phyloP scores from a whole-genome alignment of 2,329 filamentous ascomycete genomes.

The Botrytis fabae region DNA sequence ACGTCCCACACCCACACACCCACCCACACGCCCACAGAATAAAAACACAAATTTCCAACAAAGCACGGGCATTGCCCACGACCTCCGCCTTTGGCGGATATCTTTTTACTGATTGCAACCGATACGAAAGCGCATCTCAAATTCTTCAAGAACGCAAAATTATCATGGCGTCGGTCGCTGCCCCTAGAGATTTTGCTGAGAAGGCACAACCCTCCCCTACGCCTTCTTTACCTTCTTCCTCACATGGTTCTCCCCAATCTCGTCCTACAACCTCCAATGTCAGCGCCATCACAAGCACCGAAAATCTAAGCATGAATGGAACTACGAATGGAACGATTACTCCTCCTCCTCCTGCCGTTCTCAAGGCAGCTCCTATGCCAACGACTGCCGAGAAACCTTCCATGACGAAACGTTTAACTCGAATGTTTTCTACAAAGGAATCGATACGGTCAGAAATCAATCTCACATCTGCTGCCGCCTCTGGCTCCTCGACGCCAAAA shows the following conservation, averaged over 20 bases:
- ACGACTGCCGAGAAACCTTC: conserved; percentile 52
- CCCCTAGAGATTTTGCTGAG: conserved; percentile 32
- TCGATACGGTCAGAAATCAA: conserved; percentile 37
- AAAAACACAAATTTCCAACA: conserved; percentile 22
- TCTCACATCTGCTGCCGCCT: conserved; percentile 33
- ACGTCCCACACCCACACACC: conserved; percentile 1
- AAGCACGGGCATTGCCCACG: conserved; percentile 34
- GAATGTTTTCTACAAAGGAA: conserved; percentile 65
- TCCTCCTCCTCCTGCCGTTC: conserved; percentile 37
- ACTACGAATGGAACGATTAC: conserved; percentile 36
- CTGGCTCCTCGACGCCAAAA: conserved; percentile 42
- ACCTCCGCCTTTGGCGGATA: conserved; percentile 31
- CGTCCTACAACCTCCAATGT: conserved; percentile 32
- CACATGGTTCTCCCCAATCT: conserved; percentile 34
- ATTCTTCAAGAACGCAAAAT: conserved; percentile 18
- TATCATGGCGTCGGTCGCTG: conserved; percentile 38
- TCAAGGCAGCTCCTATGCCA: conserved; percentile 30
- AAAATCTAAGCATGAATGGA: conserved; percentile 37
- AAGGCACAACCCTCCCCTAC: conserved; percentile 34
- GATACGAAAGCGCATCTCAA: conserved; percentile 19
- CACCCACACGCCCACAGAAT: conserved; percentile 1
- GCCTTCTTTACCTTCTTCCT: conserved; percentile 35
- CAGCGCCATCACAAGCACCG: conserved; percentile 33
- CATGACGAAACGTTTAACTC: conserved; percentile 63
- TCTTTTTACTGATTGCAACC: conserved; percentile 22